Conservation (phyloP, 2,329 filamentous ascomycete genomes). For the Fusarium nematophilum region DNA sequence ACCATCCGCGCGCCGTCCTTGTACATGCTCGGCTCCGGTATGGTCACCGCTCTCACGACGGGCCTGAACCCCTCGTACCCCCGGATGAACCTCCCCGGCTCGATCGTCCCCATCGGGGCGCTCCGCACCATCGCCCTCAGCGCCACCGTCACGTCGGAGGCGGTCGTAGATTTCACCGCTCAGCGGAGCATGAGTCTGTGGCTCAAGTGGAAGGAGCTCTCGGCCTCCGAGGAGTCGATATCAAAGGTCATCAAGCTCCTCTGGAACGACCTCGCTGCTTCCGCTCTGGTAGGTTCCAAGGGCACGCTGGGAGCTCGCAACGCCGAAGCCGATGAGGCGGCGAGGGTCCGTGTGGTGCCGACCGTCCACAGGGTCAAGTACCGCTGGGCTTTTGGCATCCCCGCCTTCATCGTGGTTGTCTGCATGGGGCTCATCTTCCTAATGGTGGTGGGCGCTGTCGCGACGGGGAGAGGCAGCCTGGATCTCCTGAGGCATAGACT, state of each 20-base stretch:
- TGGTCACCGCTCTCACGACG: background rate
- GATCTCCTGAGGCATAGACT: conserved; percentile 21
- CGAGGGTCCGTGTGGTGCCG: conserved; percentile 17
- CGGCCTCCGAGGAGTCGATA: conserved; percentile 13
- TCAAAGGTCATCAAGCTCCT: conserved; percentile 22
- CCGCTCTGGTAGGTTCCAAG: conserved; percentile 37
- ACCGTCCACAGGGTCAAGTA: conserved; percentile 35
- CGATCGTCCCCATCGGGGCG: conserved; percentile 21
- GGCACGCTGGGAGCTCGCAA: conserved; percentile 33
- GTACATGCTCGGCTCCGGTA: conserved; percentile 20
- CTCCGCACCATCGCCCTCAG: conserved; percentile 17
- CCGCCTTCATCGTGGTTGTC: conserved; percentile 27
- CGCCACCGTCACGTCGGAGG: background rate
- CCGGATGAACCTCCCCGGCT: conserved; percentile 26
- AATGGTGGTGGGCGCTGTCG: conserved; percentile 9
- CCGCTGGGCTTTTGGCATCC: conserved; percentile 34
- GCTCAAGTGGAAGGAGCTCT: conserved; percentile 32
- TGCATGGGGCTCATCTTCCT: conserved; percentile 16
- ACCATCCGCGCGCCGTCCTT: conserved; percentile 25
- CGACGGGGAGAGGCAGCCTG: conserved; percentile 22
- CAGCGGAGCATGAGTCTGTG: conserved; percentile 30
- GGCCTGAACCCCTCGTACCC: background rate
- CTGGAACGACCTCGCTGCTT: conserved; percentile 36
- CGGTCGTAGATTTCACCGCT: conserved; percentile 18
- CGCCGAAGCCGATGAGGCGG: conserved; percentile 17